Conservation (phyloP, 768 basidiomycete genomes). For the Podaxis rugospora region DNA sequence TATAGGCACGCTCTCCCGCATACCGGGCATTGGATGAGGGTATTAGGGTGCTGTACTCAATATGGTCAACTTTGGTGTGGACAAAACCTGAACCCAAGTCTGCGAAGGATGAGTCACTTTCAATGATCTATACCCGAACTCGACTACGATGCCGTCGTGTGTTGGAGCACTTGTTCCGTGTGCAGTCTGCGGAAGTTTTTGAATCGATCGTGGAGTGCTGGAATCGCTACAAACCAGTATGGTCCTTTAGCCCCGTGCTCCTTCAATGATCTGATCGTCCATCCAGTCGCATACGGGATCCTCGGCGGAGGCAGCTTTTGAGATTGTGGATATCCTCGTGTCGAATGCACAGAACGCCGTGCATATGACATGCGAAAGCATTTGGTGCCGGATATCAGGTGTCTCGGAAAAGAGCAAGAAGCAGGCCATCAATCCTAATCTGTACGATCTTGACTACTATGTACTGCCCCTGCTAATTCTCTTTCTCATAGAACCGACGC, state of each 20-base stretch:
- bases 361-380: slow-evolving; percentile 84
- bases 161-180: slow-evolving; percentile 82
- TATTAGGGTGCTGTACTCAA: slow-evolving; percentile 68
- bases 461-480: slow-evolving; percentile 1
- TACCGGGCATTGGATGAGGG: slow-evolving; percentile 78
- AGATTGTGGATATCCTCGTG: slow-evolving; percentile 78
- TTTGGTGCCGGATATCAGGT: slow-evolving; percentile 53
- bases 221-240: slow-evolving; percentile 51
- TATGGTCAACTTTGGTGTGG: slow-evolving; percentile 67
- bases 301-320: slow-evolving; percentile 58
- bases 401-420: slow-evolving; percentile 57
- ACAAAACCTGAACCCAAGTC: slow-evolving; percentile 38
- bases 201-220: slow-evolving; percentile 84
- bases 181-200: slow-evolving; percentile 75
- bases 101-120: slow-evolving; percentile 64
- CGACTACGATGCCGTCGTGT: slow-evolving; percentile 70
- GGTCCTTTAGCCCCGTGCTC: slow-evolving; percentile 17
- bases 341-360: slow-evolving; percentile 84
- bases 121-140: slow-evolving; percentile 62
- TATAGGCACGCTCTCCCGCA: slow-evolving; percentile 67
- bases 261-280: slow-evolving; percentile 4
- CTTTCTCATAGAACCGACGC: slow-evolving; percentile 54
- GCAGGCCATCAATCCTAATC: slow-evolving; percentile 55
- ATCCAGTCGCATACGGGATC: slow-evolving; percentile 30
- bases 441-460: slow-evolving; percentile 43